Evolutionary conservation across 169 alveolate genomes (phyloP), one percentile per base, ranked within the genome.

Genomic region (Plasmodium malariae): DNA sequence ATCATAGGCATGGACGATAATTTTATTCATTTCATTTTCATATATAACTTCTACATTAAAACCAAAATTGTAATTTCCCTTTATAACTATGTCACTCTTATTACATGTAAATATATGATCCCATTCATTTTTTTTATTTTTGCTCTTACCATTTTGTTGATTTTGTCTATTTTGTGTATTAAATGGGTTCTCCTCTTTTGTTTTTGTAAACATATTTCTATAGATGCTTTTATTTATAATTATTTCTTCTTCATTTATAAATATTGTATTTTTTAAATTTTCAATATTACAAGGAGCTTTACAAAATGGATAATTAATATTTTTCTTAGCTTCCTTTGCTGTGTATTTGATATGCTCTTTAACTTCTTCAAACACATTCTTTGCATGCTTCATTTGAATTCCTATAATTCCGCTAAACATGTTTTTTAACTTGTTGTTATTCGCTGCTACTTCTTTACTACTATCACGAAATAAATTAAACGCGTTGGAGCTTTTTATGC

Each of bases 271-370:
- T 62, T 65, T 76, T 19, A 76, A 32, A 24, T 60, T 67, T 14
- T 76, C 89, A 14, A 76, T 76, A 55, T 63, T 76, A 62, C 89
- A 76, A n/a, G 89, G 89, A n/a, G 89, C 59, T 28, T 76, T 76
- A 14, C 89, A 76, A 45, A 76, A 76, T 1, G 89, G 76, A 54
- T 76, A 76, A 12, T 76, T 76, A 36, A 76, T 76, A 76, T 76
- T 76, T 76, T 76, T 76, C 40, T 67, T 43, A 1, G 89, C 89
- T 62, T 62, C 78, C 36, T 40, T 76, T 24, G 89, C 89, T 45
- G 89, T 76, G 37, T 55, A 76, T 34, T 67, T 76, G 26, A 76
- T 34, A 17, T 76, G 89, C 12, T 76, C 89, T 54, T 76, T 76
- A 54, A 76, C 73, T 62, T 69, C 89, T 14, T 65, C 89, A 6